Conservation (phyloP, 192 early-diverging fungal species). For the Chytriomyces confervae region DNA sequence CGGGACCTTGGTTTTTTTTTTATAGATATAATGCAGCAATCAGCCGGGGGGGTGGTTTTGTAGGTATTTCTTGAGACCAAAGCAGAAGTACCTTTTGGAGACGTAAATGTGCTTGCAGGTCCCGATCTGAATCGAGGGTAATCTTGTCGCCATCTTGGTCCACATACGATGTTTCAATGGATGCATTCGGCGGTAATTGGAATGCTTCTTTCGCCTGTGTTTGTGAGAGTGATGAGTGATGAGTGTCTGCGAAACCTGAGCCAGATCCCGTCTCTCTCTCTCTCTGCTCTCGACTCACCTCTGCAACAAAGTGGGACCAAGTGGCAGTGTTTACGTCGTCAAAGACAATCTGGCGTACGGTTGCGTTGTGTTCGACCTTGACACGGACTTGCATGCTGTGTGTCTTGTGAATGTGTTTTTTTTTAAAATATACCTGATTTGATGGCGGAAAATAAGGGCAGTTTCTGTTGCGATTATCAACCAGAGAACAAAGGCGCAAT, state of each 20-base stretch:
- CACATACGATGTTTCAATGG: background rate
- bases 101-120: background rate
- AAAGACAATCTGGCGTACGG: background rate
- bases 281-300: background rate
- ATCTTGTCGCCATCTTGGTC: background rate
- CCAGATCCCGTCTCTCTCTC: background rate
- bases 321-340: background rate
- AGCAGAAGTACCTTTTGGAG: background rate
- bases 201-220: background rate
- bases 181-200: background rate
- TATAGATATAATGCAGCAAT: no score
- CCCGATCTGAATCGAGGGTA: constrained; percentile 1
- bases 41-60: no score
- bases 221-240: background rate
- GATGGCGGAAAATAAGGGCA: no score
- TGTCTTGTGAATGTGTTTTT: no score
- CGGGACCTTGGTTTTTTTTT: no score
- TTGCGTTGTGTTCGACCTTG: background rate
- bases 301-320: background rate
- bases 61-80: background rate
- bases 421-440: no score
- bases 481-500: no score
- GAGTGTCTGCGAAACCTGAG: background rate
- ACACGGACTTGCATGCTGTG: background rate
- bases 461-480: no score